These are phyloP conservation scores for Mycena vitilis DNA, from an alignment of 768 basidiomycete species.

Conservation along the genomic window DNA sequence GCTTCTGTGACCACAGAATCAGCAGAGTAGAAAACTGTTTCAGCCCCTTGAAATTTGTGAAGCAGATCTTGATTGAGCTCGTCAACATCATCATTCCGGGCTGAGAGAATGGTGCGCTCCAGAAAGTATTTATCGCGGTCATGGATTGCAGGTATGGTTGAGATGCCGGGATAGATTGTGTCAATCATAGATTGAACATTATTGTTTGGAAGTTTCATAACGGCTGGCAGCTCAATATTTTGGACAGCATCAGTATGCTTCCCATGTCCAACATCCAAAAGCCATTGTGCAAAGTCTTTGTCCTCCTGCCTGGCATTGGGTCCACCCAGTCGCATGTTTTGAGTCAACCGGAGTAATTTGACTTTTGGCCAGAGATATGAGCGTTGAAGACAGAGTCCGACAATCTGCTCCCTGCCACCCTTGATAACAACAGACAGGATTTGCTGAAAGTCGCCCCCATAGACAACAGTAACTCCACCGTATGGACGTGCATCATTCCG, in stretches of 20 bases:
- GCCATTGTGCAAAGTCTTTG: conserved; percentile 30
- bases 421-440: conserved; percentile 27
- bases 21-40: conserved; percentile 41
- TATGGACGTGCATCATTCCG: conserved; percentile 22
- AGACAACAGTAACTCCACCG: conserved; percentile 14
- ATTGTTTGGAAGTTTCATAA: conserved; percentile 15
- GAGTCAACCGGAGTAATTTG: conserved; percentile 6
- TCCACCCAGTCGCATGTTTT: conserved; percentile 13
- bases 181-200: conserved; percentile 3
- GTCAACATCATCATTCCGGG: conserved; percentile 49
- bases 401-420: conserved; percentile 19
- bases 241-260: conserved; percentile 1
- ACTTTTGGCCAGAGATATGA: conserved; percentile 16
- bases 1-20: conserved; percentile 42
- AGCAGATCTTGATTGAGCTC: conserved; percentile 46
- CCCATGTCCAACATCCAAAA: conserved; percentile 27
- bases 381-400: conserved; percentile 13
- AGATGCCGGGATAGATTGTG: conserved; percentile 1
- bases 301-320: conserved; percentile 4
- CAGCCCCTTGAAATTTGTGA: conserved; percentile 39
- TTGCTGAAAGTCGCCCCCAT: neutral
- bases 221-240: conserved; percentile 3
- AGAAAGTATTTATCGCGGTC: conserved; percentile 45
- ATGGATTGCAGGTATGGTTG: neutral
- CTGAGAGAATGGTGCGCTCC: conserved; percentile 48